These are phyloP conservation scores for Chrysosphaeria jannelii DNA, from an alignment of 2,329 filamentous ascomycete genomes.

Conservation along the genomic window DNA sequence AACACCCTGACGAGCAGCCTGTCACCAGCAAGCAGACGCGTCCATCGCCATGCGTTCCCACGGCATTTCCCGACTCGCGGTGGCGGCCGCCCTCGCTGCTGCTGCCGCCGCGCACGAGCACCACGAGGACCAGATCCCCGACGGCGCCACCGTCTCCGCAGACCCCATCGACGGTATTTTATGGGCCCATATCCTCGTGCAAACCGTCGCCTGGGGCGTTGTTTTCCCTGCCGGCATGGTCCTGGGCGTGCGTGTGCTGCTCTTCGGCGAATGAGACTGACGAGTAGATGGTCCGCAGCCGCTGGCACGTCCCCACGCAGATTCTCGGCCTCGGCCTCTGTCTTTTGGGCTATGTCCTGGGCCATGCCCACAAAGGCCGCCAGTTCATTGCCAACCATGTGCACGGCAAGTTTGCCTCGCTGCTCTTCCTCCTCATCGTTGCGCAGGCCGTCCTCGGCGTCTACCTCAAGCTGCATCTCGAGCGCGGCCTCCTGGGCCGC, in stretches of 20 bases:
- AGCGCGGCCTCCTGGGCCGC: slow-evolving; percentile 45
- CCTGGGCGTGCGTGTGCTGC: slow-evolving; percentile 33
- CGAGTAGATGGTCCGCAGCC: slow-evolving; percentile 48
- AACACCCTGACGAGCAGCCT: neutral
- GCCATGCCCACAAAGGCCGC: slow-evolving; percentile 68
- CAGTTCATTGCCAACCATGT: slow-evolving; percentile 50
- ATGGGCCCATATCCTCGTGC: slow-evolving; percentile 82
- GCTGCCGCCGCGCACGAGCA: slow-evolving; percentile 16
- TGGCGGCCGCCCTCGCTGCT: slow-evolving; percentile 2
- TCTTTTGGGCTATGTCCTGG: slow-evolving; percentile 64
- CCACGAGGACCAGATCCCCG: slow-evolving; percentile 25
- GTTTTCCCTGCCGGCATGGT: slow-evolving; percentile 92
- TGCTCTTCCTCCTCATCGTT: slow-evolving; percentile 50
- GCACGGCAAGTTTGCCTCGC: slow-evolving; percentile 53
- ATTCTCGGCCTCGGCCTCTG: slow-evolving; percentile 43
- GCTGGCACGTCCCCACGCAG: slow-evolving; percentile 86
- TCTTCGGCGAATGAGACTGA: neutral
- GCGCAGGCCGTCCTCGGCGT: slow-evolving; percentile 50
- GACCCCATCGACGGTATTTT: slow-evolving; percentile 53
- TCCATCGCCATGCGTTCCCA: slow-evolving; percentile 2
- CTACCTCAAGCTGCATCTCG: slow-evolving; percentile 72
- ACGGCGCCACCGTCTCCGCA: slow-evolving; percentile 35
- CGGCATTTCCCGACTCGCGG: too few species aligned
- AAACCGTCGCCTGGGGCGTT: slow-evolving; percentile 66
- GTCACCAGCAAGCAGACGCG: slow-evolving; percentile 1